These are phyloP conservation scores for Colletotrichum sp. DNA, from an alignment of 2,329 filamentous ascomycete genomes.

Conservation along the genomic window DNA sequence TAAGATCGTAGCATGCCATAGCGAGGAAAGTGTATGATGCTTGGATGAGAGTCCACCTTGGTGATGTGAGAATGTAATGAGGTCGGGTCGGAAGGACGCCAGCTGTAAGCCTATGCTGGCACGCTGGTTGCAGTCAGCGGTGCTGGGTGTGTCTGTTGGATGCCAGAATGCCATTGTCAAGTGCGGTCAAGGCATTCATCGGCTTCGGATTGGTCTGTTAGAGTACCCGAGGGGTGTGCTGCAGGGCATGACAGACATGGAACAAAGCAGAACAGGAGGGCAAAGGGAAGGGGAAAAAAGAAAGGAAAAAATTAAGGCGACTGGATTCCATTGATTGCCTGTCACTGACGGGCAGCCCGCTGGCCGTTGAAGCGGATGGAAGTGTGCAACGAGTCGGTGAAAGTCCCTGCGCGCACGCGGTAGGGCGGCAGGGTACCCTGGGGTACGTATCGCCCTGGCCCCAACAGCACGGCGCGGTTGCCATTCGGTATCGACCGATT, in stretches of 20 bases:
- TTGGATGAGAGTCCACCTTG: not conserved
- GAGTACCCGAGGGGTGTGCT: not conserved
- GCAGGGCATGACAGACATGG: not conserved
- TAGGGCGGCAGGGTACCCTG: not conserved
- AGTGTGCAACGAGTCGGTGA: conserved; percentile 13
- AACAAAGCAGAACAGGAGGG: not conserved
- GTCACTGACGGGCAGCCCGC: not conserved
- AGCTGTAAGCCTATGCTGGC: not conserved
- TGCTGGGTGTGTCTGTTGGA: not conserved
- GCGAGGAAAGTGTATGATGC: not conserved
- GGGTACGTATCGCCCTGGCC: conserved; percentile 12
- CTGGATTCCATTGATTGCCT: not conserved
- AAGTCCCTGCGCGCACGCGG: conserved; percentile 7
- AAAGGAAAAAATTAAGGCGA: not conserved
- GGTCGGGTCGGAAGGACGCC: not conserved
- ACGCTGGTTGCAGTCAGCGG: not conserved
- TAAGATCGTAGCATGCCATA: conserved; percentile 7
- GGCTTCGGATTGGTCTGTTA: not conserved
- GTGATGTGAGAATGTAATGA: conserved; percentile 5
- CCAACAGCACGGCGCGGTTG: conserved; percentile 11
- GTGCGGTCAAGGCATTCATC: not conserved
- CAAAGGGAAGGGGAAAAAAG: not conserved
- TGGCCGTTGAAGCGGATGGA: conserved; percentile 3
- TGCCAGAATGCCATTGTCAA: not conserved
- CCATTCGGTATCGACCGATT: conserved; percentile 38